Evolutionary conservation across 2,329 filamentous ascomycete species (phyloP), one percentile per base, ranked within the genome.

Genomic region (Lithohypha guttulata): DNA sequence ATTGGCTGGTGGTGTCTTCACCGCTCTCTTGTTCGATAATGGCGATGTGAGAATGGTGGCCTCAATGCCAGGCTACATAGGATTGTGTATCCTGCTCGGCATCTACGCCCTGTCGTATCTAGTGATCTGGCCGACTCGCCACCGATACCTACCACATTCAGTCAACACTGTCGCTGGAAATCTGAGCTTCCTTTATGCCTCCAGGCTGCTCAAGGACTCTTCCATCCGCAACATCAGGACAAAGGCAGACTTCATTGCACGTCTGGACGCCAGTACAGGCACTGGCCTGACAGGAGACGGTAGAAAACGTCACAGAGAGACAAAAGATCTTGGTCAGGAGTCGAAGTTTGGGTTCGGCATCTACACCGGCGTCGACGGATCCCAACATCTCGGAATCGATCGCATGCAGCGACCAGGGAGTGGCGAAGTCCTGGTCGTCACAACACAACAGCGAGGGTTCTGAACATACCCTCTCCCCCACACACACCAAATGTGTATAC

Each of bases 81-180:
- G 83, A 11, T 62, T 84, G n/a, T 73, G 91, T 36, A 73, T 73
- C 29, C 74, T 91, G 53, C 72, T 85, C 3, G 65, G 76, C 17
- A 59, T 93, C 17, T 89, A 82, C 60, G 66, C 79, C 8, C 49
- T 76, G n/a, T 76, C 70, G 9, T 65, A 89, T 35, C 55, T 73
- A 28, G 59, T 73, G 4, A 62, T 84, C 41, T 62, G 81, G 50
- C 80, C 80, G 0, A 62, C 66, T 9, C 71, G 82, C 10, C 62
- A 66, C 28, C 65, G 69, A 26, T 75, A 78, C 28, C 70, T 93
- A 1, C 84, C 85, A 0, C 85, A 93, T 55, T 69, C 70, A 4
- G 77, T 83, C 27, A 73, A 70, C 44, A 84, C 73, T 32, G 68
- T 93, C 13, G 81, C 82, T 1, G 84, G 87, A 55, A 68, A 87